A percentile compares a stretch with the other conserved stretches of the same genome.
Conservation (phyloP, 2,329 filamentous ascomycete genomes). For the Ilyonectria mors-panacis region DNA sequence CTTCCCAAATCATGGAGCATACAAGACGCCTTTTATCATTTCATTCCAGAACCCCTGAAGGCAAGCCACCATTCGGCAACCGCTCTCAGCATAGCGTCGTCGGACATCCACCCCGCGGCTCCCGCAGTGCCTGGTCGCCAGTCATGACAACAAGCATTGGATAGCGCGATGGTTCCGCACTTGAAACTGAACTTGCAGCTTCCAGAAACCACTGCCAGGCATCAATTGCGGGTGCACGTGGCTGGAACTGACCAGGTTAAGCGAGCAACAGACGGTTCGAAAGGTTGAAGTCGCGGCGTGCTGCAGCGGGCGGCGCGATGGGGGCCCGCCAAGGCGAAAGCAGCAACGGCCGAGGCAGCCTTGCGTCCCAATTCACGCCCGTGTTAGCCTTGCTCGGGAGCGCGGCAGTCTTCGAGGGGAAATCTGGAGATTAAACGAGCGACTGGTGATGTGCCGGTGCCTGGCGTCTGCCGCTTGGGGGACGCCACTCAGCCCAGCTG, state of each 20-base stretch:
- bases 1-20: neutral
- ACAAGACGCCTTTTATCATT: conserved; percentile 15
- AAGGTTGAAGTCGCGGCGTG: conserved; percentile 4
- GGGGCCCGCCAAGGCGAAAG: conserved; percentile 5
- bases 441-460: conserved; percentile 31
- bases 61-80: conserved; percentile 13
- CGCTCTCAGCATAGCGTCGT: conserved; percentile 17
- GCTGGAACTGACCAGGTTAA: conserved; percentile 12
- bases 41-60: conserved; percentile 21
- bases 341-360: neutral
- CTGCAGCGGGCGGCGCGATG: neutral
- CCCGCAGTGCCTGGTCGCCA: neutral
- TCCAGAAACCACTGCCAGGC: conserved; percentile 7
- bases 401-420: conserved; percentile 12
- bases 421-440: conserved; percentile 19
- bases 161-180: conserved; percentile 3
- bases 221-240: neutral
- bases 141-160: conserved; percentile 1
- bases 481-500: conserved; percentile 44
- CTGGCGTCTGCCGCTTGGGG: conserved; percentile 20
- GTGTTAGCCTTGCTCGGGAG: conserved; percentile 6
- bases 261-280: conserved; percentile 11
- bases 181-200: conserved; percentile 10
- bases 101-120: neutral
- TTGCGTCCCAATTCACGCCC: conserved; percentile 6